phyloP scores from a whole-genome alignment of 805 yeast species.

The Candida arabinofermentans region DNA sequence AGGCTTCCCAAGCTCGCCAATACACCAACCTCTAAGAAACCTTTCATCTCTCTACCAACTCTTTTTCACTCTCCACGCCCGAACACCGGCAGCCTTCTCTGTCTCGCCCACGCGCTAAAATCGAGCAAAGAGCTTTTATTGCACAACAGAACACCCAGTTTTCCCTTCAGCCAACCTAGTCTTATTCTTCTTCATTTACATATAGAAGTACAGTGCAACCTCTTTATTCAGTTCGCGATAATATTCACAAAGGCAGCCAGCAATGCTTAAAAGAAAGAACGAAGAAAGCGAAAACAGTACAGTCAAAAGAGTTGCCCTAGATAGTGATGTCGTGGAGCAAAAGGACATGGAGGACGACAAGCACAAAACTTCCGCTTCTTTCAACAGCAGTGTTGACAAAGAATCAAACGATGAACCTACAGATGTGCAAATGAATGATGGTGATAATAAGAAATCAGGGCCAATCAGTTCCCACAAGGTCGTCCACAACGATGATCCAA shows the following conservation, averaged over 20 bases:
- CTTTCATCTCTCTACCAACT: too few relatives aligned
- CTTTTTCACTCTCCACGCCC: too few relatives aligned
- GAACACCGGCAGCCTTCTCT: too few relatives aligned
- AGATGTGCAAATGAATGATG: conserved; percentile 6
- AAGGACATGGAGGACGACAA: conserved; percentile 39
- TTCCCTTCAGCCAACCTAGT: too few relatives aligned
- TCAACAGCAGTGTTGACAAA: conserved; percentile 10
- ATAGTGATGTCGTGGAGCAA: conserved; percentile 50
- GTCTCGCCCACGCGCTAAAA: too few relatives aligned
- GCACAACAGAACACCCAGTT: too few relatives aligned
- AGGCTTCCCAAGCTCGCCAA: too few relatives aligned
- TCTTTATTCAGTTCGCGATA: too few relatives aligned
- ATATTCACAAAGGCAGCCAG: not conserved
- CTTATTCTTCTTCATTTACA: too few relatives aligned
- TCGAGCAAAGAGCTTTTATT: too few relatives aligned
- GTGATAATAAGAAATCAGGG: conserved; percentile 7
- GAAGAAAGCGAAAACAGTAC: conserved; percentile 57
- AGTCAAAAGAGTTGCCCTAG: conserved; percentile 67
- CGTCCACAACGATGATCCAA: conserved; percentile 44
- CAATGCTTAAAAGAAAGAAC: conserved; percentile 60
- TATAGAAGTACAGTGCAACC: too few relatives aligned
- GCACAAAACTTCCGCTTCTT: conserved; percentile 39
- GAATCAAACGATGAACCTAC: conserved; percentile 3
- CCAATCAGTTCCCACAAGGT: conserved; percentile 22
- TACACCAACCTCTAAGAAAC: too few relatives aligned